A percentile compares a stretch with the other conserved stretches of the same genome.
Evolutionary conservation across 1,284 basidiomycete species (phyloP).

Genomic region (Pseudozyma pruni): DNA sequence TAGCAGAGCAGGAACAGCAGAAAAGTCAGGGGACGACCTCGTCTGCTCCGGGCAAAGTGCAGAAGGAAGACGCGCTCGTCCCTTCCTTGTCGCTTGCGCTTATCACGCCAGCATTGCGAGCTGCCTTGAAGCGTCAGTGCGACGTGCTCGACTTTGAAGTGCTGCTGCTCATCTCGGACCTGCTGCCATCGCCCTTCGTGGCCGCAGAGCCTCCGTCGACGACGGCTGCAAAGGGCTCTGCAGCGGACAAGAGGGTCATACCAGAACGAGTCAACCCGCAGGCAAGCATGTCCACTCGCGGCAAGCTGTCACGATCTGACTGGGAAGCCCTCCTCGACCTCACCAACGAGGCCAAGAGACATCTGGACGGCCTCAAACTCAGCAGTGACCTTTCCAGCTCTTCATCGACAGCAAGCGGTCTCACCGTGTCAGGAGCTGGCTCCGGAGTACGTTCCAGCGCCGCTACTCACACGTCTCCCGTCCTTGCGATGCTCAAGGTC

Average conservation of each 20-base stretch:
- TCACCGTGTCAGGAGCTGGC: constrained; percentile 4
- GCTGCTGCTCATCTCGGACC: constrained; percentile 56
- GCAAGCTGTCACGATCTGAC: constrained; percentile 37
- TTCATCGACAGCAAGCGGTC: constrained; percentile 1
- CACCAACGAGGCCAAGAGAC: constrained; percentile 55
- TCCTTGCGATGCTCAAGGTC: constrained; percentile 39
- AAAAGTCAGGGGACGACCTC: constrained; percentile 19
- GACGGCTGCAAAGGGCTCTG: constrained; percentile 3
- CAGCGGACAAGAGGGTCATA: constrained; percentile 8
- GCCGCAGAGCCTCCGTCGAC: constrained; percentile 6
- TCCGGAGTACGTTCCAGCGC: constrained; percentile 3
- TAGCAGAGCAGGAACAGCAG: constrained; percentile 48
- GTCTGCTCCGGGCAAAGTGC: constrained; percentile 9
- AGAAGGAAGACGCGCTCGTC: constrained; percentile 53
- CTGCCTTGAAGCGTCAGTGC: constrained; percentile 56
- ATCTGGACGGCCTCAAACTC: constrained; percentile 55
- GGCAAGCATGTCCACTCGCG: constrained; percentile 2
- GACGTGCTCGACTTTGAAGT: constrained; percentile 60
- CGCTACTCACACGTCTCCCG: constrained; percentile 8
- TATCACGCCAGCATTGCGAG: constrained; percentile 57
- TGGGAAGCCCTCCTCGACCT: constrained; percentile 64
- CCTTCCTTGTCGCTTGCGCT: constrained; percentile 55
- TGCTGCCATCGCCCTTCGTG: constrained; percentile 35
- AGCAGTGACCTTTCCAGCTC: constrained; percentile 17
- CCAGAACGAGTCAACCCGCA: constrained; percentile 5